These are phyloP conservation scores for Scytalidium lignicola DNA, from an alignment of 2,329 filamentous ascomycete genomes.

Conservation along the genomic window DNA sequence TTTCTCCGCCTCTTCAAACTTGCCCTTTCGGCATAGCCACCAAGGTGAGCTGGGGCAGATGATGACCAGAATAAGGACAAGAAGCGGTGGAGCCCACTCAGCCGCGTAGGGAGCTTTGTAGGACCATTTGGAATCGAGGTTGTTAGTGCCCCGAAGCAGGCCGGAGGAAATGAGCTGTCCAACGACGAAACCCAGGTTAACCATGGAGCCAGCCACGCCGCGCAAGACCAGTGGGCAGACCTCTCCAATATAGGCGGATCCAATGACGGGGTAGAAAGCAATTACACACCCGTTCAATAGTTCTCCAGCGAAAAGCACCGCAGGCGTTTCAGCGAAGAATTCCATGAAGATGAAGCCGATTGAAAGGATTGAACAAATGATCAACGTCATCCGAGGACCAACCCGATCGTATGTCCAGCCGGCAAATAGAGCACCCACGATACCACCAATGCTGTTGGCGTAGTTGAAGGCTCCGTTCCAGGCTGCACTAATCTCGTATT, in stretches of 20 bases:
- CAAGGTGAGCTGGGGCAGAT: conserved; percentile 15
- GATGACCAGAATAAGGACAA: neutral
- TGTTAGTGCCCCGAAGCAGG: conserved; percentile 32
- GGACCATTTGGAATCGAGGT: neutral
- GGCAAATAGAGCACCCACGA: conserved; percentile 33
- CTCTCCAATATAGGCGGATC: conserved; percentile 31
- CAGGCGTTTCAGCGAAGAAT: conserved; percentile 40
- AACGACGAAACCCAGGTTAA: conserved; percentile 45
- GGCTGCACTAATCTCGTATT: conserved; percentile 20
- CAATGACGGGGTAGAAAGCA: conserved; percentile 41
- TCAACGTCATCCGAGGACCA: conserved; percentile 40
- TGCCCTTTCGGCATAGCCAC: conserved; percentile 28
- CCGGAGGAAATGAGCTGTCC: conserved; percentile 43
- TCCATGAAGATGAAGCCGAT: conserved; percentile 40
- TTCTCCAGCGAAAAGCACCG: conserved; percentile 38
- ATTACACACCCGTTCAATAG: conserved; percentile 42
- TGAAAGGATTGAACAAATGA: conserved; percentile 36
- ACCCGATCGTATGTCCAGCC: conserved; percentile 41
- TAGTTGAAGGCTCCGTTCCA: conserved; percentile 23
- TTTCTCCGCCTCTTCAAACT: conserved; percentile 31
- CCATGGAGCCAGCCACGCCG: conserved; percentile 45
- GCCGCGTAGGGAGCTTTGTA: neutral
- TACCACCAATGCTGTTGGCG: conserved; percentile 14
- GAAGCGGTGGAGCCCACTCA: neutral
- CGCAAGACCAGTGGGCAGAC: conserved; percentile 45